Evolutionary conservation across 768 basidiomycete species (phyloP).

Genomic region (Psilocybe tampanensis): DNA sequence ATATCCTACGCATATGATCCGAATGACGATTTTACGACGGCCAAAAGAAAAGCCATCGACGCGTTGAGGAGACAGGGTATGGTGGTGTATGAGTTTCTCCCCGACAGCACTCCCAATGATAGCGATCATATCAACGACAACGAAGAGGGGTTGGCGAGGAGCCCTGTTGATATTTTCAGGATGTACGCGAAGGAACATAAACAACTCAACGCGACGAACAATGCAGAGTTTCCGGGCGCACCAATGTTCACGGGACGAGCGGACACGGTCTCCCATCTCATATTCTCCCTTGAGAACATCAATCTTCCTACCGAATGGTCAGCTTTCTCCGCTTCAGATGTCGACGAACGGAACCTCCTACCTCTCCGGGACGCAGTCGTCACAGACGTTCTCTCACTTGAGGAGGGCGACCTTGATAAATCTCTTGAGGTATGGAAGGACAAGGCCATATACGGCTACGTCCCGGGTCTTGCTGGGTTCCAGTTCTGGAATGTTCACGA

Average conservation of each 20-base stretch:
- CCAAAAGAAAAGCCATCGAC: neutral
- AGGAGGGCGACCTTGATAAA: neutral
- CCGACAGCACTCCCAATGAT: neutral
- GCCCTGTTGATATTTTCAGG: neutral
- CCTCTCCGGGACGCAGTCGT: no score
- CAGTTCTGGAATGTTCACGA: slow-evolving; percentile 5
- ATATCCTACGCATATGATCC: slow-evolving; percentile 5
- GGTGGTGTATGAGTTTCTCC: neutral
- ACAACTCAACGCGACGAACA: slow-evolving; percentile 10
- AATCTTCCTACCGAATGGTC: slow-evolving; percentile 3
- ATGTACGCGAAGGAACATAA: slow-evolving; percentile 5
- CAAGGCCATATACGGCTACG: slow-evolving; percentile 2
- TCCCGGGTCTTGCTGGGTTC: neutral
- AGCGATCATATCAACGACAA: neutral
- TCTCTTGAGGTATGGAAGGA: neutral
- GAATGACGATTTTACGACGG: neutral
- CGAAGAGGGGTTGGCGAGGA: neutral
- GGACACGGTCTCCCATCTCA: slow-evolving; percentile 7
- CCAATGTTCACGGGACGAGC: slow-evolving; percentile 7
- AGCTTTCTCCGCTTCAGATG: neutral
- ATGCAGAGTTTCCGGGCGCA: slow-evolving; percentile 7
- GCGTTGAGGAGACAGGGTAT: slow-evolving; percentile 1
- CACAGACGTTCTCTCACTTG: neutral
- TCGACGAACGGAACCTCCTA: neutral
- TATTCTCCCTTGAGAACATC: neutral